Conservation (phyloP, 2,329 filamentous ascomycete genomes). For the Colletotrichum simmondsii region DNA sequence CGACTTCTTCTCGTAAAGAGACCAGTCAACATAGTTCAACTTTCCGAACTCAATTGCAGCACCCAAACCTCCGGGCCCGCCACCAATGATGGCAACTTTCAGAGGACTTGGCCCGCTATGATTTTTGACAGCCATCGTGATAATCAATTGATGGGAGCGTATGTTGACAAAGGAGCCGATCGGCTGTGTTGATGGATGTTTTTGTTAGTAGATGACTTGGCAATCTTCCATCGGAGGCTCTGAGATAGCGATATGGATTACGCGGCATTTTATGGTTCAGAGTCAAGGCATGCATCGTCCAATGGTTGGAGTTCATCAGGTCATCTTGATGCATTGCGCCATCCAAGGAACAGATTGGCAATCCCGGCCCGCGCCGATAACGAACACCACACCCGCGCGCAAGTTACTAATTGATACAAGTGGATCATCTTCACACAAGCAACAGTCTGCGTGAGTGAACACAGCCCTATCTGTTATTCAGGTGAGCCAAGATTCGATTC, state of each 20-base stretch:
- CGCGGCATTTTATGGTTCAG: conserved; percentile 25
- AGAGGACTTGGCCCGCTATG: neutral
- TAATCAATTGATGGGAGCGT: too few relatives aligned
- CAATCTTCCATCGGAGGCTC: neutral
- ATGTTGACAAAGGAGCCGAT: neutral
- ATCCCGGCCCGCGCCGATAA: conserved; percentile 23
- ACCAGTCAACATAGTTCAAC: conserved; percentile 44
- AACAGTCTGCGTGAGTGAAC: neutral
- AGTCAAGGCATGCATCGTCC: neutral
- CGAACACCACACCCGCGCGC: conserved; percentile 1
- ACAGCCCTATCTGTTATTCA: too few relatives aligned
- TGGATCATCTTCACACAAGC: neutral
- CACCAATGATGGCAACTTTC: conserved; percentile 40
- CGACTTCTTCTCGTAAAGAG: conserved; percentile 48
- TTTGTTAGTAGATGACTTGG: neutral
- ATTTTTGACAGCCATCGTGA: neutral
- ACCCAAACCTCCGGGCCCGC: conserved; percentile 41
- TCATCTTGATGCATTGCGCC: conserved; percentile 18
- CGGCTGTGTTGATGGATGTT: too few relatives aligned
- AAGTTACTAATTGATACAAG: neutral
- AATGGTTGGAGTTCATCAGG: conserved; percentile 14
- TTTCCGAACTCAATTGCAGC: conserved; percentile 46
- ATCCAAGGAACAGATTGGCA: conserved; percentile 26
- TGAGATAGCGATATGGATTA: neutral
- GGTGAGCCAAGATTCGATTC: too few relatives aligned